Base-by-base conservation (phyloP, 75 land plant species). In the Pinus albicaulis region DNA sequence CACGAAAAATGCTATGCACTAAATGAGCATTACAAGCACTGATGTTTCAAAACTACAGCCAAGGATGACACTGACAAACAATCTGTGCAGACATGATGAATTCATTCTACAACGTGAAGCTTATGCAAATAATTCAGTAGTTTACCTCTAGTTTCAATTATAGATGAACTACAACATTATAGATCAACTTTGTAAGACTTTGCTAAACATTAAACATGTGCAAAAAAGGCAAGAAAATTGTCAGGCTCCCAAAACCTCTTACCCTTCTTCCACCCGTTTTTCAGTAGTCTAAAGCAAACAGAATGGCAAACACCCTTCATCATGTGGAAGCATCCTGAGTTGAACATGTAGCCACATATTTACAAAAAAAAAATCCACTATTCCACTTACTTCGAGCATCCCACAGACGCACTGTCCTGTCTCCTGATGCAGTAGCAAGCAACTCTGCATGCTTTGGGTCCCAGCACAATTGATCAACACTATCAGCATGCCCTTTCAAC, bases 381-480 rank as follows among this genome's bases (percentile, higher is more conserved):
- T 24, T 57, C 72, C 77, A 80, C 96, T 91, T 88, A 95, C 99
- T 93, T 3, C 97, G 94, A 81, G 91, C 94, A 92, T 95, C 99
- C 99, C 99, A 95, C 57, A 95, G 85, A 17, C 99, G 93, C 63
- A 95, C 97, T 73, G 99, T 93, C 80, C 90, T 95, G 76, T 95
- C 99, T 55, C 99, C 99, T 5, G 99, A 91, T 38, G 97, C 96
- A 61, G 99, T 95, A 38, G 99, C 99, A 65, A 95, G 78, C 56
- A 95, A 72, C 77, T 95, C 99, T 77, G 98, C 77, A 88, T 95
- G 99, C 76, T 90, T 95, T 31, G 99, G 99, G 59, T 95, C 99
- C 99, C 99, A 95, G 68, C 99, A 93, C 13, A 95, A 87, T 81
- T 95, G 99, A 72, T 95, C 99, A 31, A 95, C 99, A 85, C 99